Base-by-base conservation (phyloP, 75 land plant genomes). In the Picea glauca region DNA sequence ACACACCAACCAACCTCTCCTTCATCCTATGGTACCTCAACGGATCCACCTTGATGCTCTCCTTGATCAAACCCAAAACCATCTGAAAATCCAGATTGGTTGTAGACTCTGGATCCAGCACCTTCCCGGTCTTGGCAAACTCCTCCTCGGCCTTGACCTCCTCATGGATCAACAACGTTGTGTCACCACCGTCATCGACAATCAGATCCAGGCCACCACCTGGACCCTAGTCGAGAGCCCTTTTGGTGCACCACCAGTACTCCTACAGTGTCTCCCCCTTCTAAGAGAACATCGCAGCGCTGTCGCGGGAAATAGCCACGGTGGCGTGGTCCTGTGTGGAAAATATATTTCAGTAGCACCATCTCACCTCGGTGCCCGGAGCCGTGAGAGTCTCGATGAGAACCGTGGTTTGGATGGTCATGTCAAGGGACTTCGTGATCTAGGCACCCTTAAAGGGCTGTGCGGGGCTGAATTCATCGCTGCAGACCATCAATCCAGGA, bases 171-270 rank as follows among this genome's bases (percentile, higher is more conserved):
- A 90, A 50, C 68, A 90, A 72, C 9, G 92, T 90, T 18, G 86
- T 85, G 38, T 90, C 92, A 12, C 94, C 98, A 50, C 94, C 94
- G 73, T 92, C 98, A 78, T 94, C 98, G 32, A 92, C 93, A 78
- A 92, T 90, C 62, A 94, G 91, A 75, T 94, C 98, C 14, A 93
- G 98, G 9, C 98, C 98, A 14, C 93, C 91, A 56, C 86, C 91
- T 43, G 90, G 87, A 58, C 93, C 93, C 95, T 95, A 94, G 57
- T 94, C 94, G 57, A 94, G 80, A 30, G 92, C 88, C n/a, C 96
- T 66, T 87, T 95, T 93, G 33, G 98, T 92, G 79, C 98, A 95
- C 98, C 98, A 94, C 98, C 98, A 92, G 87, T 92, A 94, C 86
- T 94, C 98, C 83, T 89, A 87, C 58, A 94, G 87, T 20, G 88